phyloP scores from a whole-genome alignment of 169 alveolate species.

The Cystoisospora suis region DNA sequence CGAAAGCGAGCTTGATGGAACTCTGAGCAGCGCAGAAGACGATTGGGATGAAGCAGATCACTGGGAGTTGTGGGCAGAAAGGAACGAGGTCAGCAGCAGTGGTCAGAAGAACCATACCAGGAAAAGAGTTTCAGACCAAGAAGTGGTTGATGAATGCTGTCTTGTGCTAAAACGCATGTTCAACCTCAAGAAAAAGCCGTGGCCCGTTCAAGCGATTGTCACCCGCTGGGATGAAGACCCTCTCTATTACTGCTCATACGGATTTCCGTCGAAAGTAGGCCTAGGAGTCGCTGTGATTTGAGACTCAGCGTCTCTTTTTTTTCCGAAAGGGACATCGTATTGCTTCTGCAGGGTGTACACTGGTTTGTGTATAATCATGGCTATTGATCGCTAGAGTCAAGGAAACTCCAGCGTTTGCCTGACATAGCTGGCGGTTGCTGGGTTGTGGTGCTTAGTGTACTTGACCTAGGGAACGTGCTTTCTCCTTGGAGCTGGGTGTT shows the following conservation, averaged over 20 bases:
- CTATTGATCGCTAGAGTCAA: too few species aligned
- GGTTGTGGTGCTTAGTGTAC: too few species aligned
- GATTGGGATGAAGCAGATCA: background rate
- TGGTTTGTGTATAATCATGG: too few species aligned
- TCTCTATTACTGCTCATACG: slow-evolving; percentile 51
- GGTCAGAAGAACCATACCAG: background rate
- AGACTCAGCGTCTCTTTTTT: too few species aligned
- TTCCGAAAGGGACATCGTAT: too few species aligned
- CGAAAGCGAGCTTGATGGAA: background rate
- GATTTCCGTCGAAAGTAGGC: slow-evolving; percentile 52
- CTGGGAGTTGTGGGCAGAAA: background rate
- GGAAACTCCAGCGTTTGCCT: too few species aligned
- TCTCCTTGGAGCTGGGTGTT: too few species aligned
- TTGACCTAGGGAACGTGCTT: too few species aligned
- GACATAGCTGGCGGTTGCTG: too few species aligned
- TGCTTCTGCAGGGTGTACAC: too few species aligned
- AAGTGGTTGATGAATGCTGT: slow-evolving; percentile 58
- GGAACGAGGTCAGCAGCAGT: background rate
- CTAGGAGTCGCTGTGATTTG: too few species aligned
- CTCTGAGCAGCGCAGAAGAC: background rate
- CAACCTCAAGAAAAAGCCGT: slow-evolving; percentile 27
- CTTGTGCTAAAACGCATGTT: slow-evolving; percentile 45
- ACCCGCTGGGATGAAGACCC: slow-evolving; percentile 67
- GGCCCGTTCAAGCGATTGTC: slow-evolving; percentile 42
- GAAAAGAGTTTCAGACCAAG: slow-evolving; percentile 15